Evolutionary conservation across 441 rosid genomes (phyloP), one percentile per base, ranked within the genome.

Genomic region (Gossypium trilobum): DNA sequence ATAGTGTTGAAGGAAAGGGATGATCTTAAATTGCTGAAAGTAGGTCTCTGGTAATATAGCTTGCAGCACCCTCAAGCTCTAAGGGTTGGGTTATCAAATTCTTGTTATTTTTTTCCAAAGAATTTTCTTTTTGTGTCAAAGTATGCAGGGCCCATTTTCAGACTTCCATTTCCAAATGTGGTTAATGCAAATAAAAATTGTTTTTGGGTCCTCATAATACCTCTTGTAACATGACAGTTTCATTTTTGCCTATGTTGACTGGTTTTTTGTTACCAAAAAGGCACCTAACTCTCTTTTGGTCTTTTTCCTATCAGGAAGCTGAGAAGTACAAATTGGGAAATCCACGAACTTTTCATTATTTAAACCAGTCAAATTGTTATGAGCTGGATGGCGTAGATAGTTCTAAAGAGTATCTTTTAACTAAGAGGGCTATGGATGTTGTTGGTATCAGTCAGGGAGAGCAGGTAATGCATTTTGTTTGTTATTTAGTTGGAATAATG

Each of bases 401-500:
- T 70, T 81, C 89, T 4, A 85, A 89, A 82, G 97, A 93, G 65
- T 91, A 91, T 72, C 62, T 77, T 57, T 88, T 84, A 29, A 93
- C 96, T 54, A 90, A 86, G 80, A 88, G 81, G 77, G 97, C 97
- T 17, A 91, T 91, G 98, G 97, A 91, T 75, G 78, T 91, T 65
- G 97, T 93, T 7, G 97, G 98, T 64, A 91, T 93, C 58, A 84
- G 88, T 82, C 67, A 82, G 29, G 86, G 80, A 13, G 95, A 91
- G 79, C 98, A 93, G 97, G 98, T 93, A 72, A 72, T 29, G 48
- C 20, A 58, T 78, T 20, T 19, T 23, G 56, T 57, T 16, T 3
- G 0, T 44, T 44, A 8, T 71, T 23, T 42, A 54, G 42, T 57
- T 22, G 19, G n/a, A 42, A 46, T 59, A n/a, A 44, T 46, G 16